Conservation (phyloP, 169 alveolate species). For the Toxoplasma gondii region DNA sequence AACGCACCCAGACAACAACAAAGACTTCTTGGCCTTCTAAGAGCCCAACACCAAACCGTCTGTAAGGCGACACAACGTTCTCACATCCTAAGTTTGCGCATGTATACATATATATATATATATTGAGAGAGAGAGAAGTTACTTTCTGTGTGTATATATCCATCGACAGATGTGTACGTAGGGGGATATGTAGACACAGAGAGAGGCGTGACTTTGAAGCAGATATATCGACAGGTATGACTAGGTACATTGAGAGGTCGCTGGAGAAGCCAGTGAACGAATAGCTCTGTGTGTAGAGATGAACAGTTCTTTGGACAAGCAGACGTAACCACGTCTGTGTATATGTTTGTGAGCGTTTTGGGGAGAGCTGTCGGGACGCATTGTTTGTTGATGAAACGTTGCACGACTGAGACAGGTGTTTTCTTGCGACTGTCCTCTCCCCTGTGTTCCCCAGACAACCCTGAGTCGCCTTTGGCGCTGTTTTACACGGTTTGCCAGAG, state of each 20-base stretch:
- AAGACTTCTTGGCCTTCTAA: background rate
- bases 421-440: no score
- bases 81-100: background rate
- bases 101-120: background rate
- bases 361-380: no score
- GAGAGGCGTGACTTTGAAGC: no score
- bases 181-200: background rate
- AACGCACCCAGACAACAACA: background rate
- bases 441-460: slow-evolving; percentile 30
- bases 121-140: background rate
- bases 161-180: background rate
- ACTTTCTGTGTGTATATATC: background rate
- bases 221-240: no score
- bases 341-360: no score
- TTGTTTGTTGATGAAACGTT: no score
- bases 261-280: no score
- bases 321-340: no score
- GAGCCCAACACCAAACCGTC: slow-evolving; percentile 14
- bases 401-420: no score
- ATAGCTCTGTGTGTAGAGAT: no score
- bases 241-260: no score
- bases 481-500: slow-evolving; percentile 49
- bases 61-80: background rate
- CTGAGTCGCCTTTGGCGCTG: slow-evolving; percentile 37
- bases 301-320: no score